phyloP scores from a whole-genome alignment of 2,329 filamentous ascomycete genomes.

The Colletotrichum sp. region DNA sequence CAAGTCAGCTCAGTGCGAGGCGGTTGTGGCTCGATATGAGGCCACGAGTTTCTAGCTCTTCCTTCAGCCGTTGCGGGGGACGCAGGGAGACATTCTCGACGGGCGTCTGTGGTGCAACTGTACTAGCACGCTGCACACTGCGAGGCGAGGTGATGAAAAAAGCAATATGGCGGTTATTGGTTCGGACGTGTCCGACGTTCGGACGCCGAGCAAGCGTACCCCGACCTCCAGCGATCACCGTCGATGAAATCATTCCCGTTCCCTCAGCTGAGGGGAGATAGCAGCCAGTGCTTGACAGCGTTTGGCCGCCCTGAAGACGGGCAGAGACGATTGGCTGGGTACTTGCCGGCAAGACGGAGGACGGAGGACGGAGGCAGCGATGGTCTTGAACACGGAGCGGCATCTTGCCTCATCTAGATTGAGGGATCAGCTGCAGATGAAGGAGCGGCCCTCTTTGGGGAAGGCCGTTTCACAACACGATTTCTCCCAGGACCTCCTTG shows the following conservation, averaged over 20 bases:
- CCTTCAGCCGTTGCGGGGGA: neutral
- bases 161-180: neutral
- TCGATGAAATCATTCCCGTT: constrained; percentile 2
- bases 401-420: constrained; percentile 20
- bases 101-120: neutral
- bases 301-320: neutral
- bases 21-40: constrained; percentile 3
- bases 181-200: neutral
- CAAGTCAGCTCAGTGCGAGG: neutral
- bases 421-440: constrained; percentile 14
- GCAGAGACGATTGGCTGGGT: neutral
- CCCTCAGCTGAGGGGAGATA: neutral
- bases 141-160: neutral
- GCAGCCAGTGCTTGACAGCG: neutral
- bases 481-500: neutral
- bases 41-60: neutral
- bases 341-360: neutral
- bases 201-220: neutral
- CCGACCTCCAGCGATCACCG: neutral
- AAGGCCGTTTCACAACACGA: constrained; percentile 5
- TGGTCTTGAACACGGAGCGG: constrained; percentile 12
- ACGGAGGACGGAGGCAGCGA: neutral
- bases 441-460: neutral
- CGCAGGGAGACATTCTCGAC: constrained; percentile 6
- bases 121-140: neutral